Conservation (phyloP, 2,329 filamentous ascomycete genomes). For the Apiospora arundinis region DNA sequence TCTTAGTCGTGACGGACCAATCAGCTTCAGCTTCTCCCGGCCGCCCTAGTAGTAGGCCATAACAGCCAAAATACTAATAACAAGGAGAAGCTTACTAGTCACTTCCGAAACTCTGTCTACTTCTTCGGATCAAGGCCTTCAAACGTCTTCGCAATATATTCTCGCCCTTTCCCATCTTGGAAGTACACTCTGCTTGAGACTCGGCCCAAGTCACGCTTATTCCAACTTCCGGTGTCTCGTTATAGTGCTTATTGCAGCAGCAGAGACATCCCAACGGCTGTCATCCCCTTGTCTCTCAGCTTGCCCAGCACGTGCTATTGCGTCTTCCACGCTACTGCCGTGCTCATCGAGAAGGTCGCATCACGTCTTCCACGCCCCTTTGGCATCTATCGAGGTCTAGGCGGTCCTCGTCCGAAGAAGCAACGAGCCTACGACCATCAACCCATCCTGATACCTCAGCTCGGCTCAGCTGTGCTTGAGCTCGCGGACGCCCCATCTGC, state of each 20-base stretch:
- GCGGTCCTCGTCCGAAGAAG: conserved; percentile 2
- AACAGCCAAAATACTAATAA: conserved; percentile 7
- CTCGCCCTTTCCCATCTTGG: not conserved
- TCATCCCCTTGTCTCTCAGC: conserved; percentile 8
- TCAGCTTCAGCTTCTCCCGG: conserved; percentile 23
- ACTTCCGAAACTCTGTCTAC: conserved; percentile 10
- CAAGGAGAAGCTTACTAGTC: conserved; percentile 6
- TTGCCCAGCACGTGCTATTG: conserved; percentile 25
- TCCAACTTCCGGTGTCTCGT: not conserved
- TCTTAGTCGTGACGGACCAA: conserved; percentile 2
- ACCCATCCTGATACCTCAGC: not conserved
- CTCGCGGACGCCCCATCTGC: not conserved
- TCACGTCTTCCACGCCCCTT: not conserved
- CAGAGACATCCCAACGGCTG: not conserved
- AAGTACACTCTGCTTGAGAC: not conserved
- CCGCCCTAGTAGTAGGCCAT: conserved; percentile 6
- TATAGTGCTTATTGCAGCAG: not conserved
- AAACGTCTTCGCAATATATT: conserved; percentile 2
- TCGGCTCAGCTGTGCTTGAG: not conserved
- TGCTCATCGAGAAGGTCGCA: not conserved
- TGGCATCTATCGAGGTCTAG: conserved; percentile 8
- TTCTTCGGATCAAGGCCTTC: not conserved
- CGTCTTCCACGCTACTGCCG: conserved; percentile 21
- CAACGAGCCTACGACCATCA: conserved; percentile 4
- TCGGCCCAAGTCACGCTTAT: not conserved